phyloP scores from a whole-genome alignment of 169 alveolate genomes.

The Plasmodium relictum region DNA sequence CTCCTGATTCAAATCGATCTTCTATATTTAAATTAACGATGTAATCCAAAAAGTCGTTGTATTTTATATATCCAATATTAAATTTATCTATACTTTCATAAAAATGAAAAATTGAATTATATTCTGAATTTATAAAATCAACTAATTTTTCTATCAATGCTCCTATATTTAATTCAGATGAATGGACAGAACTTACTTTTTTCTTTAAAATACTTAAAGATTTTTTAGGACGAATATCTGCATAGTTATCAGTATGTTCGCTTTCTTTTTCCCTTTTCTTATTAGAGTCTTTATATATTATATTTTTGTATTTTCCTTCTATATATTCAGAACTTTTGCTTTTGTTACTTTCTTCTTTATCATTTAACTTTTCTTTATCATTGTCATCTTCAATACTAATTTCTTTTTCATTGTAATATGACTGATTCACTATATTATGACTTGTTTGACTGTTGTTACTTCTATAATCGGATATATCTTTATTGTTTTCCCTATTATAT shows the following conservation, averaged over 20 bases:
- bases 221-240: slow-evolving; percentile 7
- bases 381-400: too few species aligned
- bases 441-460: background rate
- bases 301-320: background rate
- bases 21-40: slow-evolving; percentile 31
- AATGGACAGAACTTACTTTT: slow-evolving; percentile 16
- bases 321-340: background rate
- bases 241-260: slow-evolving; percentile 6
- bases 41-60: slow-evolving; percentile 46
- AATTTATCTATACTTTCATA: slow-evolving; percentile 75
- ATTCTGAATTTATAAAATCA: slow-evolving; percentile 42
- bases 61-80: slow-evolving; percentile 71
- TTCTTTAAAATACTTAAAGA: slow-evolving; percentile 72
- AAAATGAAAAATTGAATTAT: slow-evolving; percentile 64
- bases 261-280: background rate
- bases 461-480: background rate
- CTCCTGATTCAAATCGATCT: slow-evolving; percentile 43
- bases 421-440: background rate
- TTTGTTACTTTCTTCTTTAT: background rate
- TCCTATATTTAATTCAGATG: slow-evolving; percentile 31
- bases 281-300: background rate
- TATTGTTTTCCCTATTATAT: background rate
- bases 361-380: background rate
- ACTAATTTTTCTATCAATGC: slow-evolving; percentile 32
- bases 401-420: too few species aligned